Base-by-base conservation (phyloP, 2,329 filamentous ascomycete genomes). In the Pseudogymnoascus sp. region DNA sequence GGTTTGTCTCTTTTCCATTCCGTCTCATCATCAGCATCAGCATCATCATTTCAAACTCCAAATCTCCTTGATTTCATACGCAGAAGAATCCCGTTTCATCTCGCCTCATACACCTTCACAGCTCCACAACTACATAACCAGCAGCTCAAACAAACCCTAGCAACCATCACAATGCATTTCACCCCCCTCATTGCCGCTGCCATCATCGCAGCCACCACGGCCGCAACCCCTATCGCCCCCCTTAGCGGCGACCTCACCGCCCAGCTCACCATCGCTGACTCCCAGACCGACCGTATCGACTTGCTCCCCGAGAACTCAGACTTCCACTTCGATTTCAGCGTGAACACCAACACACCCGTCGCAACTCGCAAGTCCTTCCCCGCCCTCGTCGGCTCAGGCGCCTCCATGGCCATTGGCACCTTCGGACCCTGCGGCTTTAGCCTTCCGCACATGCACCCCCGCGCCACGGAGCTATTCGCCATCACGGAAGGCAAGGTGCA, bases 271-370 rank as follows among this genome's bases (percentile, higher is more conserved):
- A 71, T 69, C 37, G 74, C 77, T 43, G 72, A 78, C 33, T 80
- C 78, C 26, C 75, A 77, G 45, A 75, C 78, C 12, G 79, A 81
- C 64, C 74, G 77, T 35, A 71, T 77, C 21, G 69, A 68, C 1
- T 70, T 78, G 1, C 74, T 81, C 7, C 64, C 73, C 14, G 69
- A 70, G 14, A 71, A 78, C 64, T 70, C 71, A 14, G 76, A 77
- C 66, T 82, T 79, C 79, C 68, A 73, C 43, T 82, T 80, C 68
- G 78, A 82, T 71, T 83, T 81, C 70, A 80, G 80, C 11, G 75
- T 76, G 14, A 80, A 83, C 35, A 74, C 79, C 65, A 82, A 79
- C 66, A 80, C 80, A 66, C 80, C 81, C 65, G 77, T 77, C 11
- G 78, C 78, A 16, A 81, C 78, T 19, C 43, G 43, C 14, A 49